Base-by-base conservation (phyloP, 2,329 filamentous ascomycete species). In the Aspergillus sojae region DNA sequence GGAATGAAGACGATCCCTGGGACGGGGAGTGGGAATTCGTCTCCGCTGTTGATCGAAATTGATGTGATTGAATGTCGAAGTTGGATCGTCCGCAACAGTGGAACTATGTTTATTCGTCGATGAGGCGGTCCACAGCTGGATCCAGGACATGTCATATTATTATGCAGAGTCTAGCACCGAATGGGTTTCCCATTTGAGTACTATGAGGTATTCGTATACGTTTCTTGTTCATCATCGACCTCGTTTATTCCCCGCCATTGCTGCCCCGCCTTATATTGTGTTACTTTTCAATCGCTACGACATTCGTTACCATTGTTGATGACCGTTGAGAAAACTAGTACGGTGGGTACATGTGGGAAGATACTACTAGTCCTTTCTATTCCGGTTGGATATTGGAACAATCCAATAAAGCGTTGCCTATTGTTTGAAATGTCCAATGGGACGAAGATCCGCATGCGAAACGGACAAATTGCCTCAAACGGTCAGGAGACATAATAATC, bases 71-170 rank as follows among this genome's bases (percentile, higher is more conserved):
- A 54, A 32, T 34, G 14, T 12, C 26, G 28, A 32, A 14, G 30
- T 34, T 53, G 50, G 50, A 34, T 53, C 50, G 7, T 53, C 50
- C 50, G 28, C 52, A 54, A 39, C 30, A 19, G 32, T 39, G 52
- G 52, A 55, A 55, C 52, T 28, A 39, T 23, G 23, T 26, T 39
- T 23, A 39, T 60, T 53, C 36, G 41, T 54, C 4, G n/a, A 23
- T 45, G 16, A 16, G 10, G 12, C n/a, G 32, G 28, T 36, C 58
- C 48, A 55, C 58, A 16, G 28, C 48, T 36, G 19, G 19, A 48
- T 54, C 58, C 19, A 32, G 50, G 58, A 60, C 34, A 39, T 50
- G 57, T 59, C 57, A 59, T 59, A 59, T 59, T 58, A 46, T 52
- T 55, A 55, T 55, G 52, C 52, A 39, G 34, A 55, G 21, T 55